Evolutionary conservation across 2,329 filamentous ascomycete species (phyloP).

Genomic region (Diplocarpon mali): DNA sequence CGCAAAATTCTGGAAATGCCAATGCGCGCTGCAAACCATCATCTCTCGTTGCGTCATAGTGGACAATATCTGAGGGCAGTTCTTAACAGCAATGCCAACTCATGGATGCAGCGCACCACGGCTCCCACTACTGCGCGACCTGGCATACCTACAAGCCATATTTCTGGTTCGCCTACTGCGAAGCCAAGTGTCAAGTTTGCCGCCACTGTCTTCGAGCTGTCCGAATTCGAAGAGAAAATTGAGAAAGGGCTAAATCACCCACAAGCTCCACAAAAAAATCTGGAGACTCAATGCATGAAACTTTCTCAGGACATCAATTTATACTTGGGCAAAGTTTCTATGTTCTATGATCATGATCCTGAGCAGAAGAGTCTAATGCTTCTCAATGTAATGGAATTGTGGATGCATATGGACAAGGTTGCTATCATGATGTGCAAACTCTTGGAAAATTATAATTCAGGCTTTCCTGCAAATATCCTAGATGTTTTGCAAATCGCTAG

Average conservation of each 20-base stretch:
- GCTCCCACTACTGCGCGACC: no score
- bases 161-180: no score
- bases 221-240: background rate
- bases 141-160: no score
- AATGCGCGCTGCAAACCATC: no score
- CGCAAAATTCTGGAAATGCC: no score
- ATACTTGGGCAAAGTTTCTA: slow-evolving; percentile 28
- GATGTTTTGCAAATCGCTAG: slow-evolving; percentile 45
- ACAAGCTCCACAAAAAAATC: background rate
- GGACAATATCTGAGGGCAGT: no score
- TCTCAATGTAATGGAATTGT: slow-evolving; percentile 44
- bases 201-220: background rate
- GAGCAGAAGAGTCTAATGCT: slow-evolving; percentile 42
- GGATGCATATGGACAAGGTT: slow-evolving; percentile 42
- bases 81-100: no score
- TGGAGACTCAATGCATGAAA: slow-evolving; percentile 17
- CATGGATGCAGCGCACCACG: no score
- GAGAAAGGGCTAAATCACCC: background rate
- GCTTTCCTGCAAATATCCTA: slow-evolving; percentile 38
- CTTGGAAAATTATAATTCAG: slow-evolving; percentile 39
- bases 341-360: slow-evolving; percentile 33
- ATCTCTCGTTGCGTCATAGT: no score
- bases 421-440: slow-evolving; percentile 34
- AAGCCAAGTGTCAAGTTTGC: no score
- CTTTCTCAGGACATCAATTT: slow-evolving; percentile 27